Evolutionary conservation across 2,329 filamentous ascomycete species (phyloP).

Genomic region (Talaromyces sp.): DNA sequence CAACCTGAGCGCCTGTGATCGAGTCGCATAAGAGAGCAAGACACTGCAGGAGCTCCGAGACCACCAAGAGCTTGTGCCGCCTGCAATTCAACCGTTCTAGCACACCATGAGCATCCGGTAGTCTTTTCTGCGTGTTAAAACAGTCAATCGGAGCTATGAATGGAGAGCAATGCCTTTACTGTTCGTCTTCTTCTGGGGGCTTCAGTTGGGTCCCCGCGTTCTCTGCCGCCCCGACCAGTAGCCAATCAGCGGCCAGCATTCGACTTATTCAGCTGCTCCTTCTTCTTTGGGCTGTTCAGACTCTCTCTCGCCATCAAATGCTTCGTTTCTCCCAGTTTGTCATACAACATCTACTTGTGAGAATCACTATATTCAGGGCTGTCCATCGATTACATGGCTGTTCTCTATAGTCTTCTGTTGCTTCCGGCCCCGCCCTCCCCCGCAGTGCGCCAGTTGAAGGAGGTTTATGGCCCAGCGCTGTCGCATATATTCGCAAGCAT

Average conservation of each 20-base stretch:
- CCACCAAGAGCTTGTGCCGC: slow-evolving; percentile 45
- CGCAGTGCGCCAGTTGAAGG: slow-evolving; percentile 48
- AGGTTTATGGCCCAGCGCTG: slow-evolving; percentile 58
- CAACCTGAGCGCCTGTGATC: not conserved
- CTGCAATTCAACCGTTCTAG: slow-evolving; percentile 41
- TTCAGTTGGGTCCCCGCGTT: slow-evolving; percentile 6
- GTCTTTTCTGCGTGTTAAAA: not conserved
- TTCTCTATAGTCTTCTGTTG: slow-evolving; percentile 50
- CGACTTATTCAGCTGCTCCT: slow-evolving; percentile 1
- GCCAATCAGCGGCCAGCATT: slow-evolving; percentile 5
- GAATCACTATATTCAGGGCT: not conserved
- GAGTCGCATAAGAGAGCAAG: slow-evolving; percentile 21
- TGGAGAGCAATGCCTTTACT: not conserved
- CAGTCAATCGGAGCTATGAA: not conserved
- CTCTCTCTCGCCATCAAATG: not conserved
- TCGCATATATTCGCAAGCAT: slow-evolving; percentile 51
- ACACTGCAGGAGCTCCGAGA: slow-evolving; percentile 40
- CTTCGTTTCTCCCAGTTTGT: not conserved
- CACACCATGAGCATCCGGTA: slow-evolving; percentile 19
- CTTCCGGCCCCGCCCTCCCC: slow-evolving; percentile 58
- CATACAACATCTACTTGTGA: not conserved
- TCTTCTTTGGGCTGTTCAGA: not conserved
- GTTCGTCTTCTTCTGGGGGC: not conserved
- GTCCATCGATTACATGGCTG: slow-evolving; percentile 2
- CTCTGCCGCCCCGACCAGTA: not conserved